Conservation (phyloP, 2,329 filamentous ascomycete species). For the Trichoderma aggressivum region DNA sequence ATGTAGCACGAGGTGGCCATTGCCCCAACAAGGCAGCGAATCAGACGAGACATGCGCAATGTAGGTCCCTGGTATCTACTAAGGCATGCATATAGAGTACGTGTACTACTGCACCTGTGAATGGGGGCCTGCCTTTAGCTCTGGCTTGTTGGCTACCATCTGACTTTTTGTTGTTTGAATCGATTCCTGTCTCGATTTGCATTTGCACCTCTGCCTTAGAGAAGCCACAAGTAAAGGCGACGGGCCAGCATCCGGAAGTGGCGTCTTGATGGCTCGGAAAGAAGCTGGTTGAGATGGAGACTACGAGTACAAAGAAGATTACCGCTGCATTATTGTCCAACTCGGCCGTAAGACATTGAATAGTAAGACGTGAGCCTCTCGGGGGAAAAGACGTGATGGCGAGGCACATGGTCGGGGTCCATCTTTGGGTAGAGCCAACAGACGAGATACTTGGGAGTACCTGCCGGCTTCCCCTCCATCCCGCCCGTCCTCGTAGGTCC, state of each 20-base stretch:
- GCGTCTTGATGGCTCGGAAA: not conserved
- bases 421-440: not conserved
- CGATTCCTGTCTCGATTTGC: not conserved
- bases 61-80: not conserved
- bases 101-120: not conserved
- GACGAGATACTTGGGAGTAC: not conserved
- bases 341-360: not conserved
- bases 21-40: constrained; percentile 6
- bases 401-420: not conserved
- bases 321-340: not conserved
- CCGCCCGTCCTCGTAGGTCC: not conserved
- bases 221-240: not conserved
- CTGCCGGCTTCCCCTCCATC: not conserved
- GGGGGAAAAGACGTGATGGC: not conserved
- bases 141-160: not conserved
- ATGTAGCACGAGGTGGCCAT: not conserved
- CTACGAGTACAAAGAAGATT: not conserved
- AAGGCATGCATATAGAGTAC: not conserved
- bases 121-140: not conserved
- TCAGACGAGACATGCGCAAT: not conserved
- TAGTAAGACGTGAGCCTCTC: not conserved
- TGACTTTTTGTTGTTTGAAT: not conserved
- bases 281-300: not conserved
- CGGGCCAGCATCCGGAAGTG: not conserved
- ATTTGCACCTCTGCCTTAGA: not conserved